These are phyloP conservation scores for Xylariaceae sp. DNA, from an alignment of 2,329 filamentous ascomycete species.

Conservation along the genomic window DNA sequence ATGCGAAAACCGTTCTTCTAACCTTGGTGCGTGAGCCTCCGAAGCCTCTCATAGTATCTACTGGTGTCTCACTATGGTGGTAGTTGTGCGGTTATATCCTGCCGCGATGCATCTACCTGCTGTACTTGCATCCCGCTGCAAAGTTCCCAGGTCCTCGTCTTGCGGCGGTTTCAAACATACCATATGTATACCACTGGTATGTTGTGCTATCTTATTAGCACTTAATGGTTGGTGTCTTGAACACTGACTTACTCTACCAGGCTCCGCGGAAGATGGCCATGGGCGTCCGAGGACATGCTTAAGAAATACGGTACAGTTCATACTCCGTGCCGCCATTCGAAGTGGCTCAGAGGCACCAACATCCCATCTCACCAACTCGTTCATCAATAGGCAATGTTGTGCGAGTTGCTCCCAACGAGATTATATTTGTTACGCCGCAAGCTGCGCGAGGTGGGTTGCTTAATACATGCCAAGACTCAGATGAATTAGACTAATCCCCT, in stretches of 20 bases:
- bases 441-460: conserved; percentile 5
- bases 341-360: too few relatives aligned
- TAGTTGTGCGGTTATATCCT: conserved; percentile 10
- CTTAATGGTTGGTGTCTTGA: not conserved
- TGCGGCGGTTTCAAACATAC: conserved; percentile 13
- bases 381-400: conserved; percentile 11
- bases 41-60: too few relatives aligned
- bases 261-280: conserved; percentile 14
- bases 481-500: not conserved
- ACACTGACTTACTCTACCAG: conserved; percentile 1
- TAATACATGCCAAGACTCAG: not conserved
- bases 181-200: conserved; percentile 17
- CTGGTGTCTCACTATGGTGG: too few relatives aligned
- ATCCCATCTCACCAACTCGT: too few relatives aligned
- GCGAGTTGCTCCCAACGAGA: conserved; percentile 16
- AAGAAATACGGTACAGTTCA: conserved; percentile 12
- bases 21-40: too few relatives aligned
- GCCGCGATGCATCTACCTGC: conserved; percentile 9
- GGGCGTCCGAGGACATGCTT: conserved; percentile 10
- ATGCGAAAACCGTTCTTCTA: too few relatives aligned
- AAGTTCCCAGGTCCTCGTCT: conserved; percentile 17
- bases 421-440: conserved; percentile 9
- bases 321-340: not conserved
- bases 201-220: not conserved
- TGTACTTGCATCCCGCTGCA: conserved; percentile 16